Base-by-base conservation (phyloP, 768 basidiomycete genomes). In the Tylopilus sp. region DNA sequence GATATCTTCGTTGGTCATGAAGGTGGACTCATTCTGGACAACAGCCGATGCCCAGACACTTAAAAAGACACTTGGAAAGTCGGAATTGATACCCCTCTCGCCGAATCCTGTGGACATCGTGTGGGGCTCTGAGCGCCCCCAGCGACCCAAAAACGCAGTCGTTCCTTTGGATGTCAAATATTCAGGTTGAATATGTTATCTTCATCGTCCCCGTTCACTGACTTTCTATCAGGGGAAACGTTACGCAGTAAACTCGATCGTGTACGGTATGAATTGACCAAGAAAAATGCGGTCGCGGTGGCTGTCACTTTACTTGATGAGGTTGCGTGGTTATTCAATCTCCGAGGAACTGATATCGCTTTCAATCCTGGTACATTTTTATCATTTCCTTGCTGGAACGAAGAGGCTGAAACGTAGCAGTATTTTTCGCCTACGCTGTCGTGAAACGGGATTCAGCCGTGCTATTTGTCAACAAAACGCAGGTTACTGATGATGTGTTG, bases 261-360 rank as follows among this genome's bases (percentile, higher is more conserved):
- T 19, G 71, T 92, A 6, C 78, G 92, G 30, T 78, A 83, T 52
- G 84, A 87, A 55, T 59, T 96, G 49, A 73, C 72, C n/a, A 79
- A 84, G 63, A 74, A 77, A 54, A 70, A 74, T 4, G 73, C 71
- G 2, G 66, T 74, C 58, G 92, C 88, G 2, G 69, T 90, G 37
- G 85, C 96, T 1, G 80, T 98, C 5, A 87, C 79, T n/a, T 85
- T 87, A 78, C 80, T 98, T 21, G 96, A 98, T 68, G 96, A 98
- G 67, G 84, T 96, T 45, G 93, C 92, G 1, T 98, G 93, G 93
- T 65, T 94, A 34, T 90, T 92, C 73, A 95, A 98, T 69, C 75
- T 99, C 29, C 85, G 96, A 56, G 95, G 94, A 1, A 81, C 85
- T 3, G 96, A 98, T 66, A 95, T 98, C 62, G 85, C 85, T 30